Evolutionary conservation across 768 basidiomycete genomes (phyloP).

Genomic region (Tulasnella sp.): DNA sequence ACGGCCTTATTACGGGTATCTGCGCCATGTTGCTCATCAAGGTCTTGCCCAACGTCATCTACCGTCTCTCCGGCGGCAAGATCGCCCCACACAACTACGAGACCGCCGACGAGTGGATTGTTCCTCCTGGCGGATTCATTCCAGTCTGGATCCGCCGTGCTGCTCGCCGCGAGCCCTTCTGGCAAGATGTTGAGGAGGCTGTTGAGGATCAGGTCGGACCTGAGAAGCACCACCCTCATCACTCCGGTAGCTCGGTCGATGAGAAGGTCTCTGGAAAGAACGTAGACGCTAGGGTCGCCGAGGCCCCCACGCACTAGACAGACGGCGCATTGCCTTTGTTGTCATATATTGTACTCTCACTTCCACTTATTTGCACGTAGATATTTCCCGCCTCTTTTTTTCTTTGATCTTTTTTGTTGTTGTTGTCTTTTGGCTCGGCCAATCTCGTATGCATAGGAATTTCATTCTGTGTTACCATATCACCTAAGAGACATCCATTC

Average conservation of each 20-base stretch:
- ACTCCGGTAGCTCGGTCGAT: neutral
- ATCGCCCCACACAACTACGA: constrained; percentile 64
- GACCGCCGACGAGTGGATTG: constrained; percentile 60
- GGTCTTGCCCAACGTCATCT: constrained; percentile 57
- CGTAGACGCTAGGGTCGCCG: neutral
- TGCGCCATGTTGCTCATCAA: constrained; percentile 69
- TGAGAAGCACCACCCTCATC: constrained; percentile 6
- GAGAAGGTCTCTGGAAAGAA: constrained; percentile 1
- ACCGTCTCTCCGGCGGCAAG: constrained; percentile 54
- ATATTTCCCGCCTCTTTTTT: neutral
- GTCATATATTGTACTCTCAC: neutral
- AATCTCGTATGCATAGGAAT: neutral
- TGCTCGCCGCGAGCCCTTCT: neutral
- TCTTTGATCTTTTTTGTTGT: neutral
- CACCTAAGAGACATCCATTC: constrained; percentile 1
- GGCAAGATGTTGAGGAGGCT: neutral
- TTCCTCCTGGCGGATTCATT: constrained; percentile 66
- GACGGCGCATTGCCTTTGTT: neutral
- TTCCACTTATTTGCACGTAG: neutral
- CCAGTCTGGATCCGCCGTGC: constrained; percentile 59
- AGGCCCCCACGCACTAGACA: neutral
- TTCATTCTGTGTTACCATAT: neutral
- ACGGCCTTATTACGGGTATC: constrained; percentile 82
- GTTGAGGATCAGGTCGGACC: neutral
- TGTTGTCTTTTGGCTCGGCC: neutral